These are phyloP conservation scores for Lanmaoa pseudosensibilis DNA, from an alignment of 768 basidiomycete genomes.

Conservation along the genomic window DNA sequence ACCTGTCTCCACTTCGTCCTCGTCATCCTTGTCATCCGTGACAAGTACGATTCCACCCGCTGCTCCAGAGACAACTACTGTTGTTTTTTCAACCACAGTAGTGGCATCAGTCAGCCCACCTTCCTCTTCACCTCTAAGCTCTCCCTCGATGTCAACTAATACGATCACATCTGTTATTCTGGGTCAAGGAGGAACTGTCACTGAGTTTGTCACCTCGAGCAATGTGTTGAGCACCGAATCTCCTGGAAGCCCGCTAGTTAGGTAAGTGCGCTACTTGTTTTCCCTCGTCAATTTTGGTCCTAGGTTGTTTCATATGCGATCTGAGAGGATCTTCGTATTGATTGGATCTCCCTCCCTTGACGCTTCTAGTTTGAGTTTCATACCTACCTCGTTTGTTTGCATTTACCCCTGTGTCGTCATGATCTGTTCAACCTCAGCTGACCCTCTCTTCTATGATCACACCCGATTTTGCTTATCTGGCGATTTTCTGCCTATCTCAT, in stretches of 20 bases:
- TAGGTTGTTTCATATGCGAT: constrained; percentile 3
- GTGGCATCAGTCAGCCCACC: constrained; percentile 1
- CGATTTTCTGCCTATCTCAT: constrained; percentile 1
- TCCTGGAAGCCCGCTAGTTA: neutral
- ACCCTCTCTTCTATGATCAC: constrained; percentile 20
- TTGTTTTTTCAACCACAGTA: constrained; percentile 19
- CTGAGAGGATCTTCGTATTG: constrained; percentile 7
- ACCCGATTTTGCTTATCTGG: constrained; percentile 12
- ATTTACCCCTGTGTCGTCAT: constrained; percentile 21
- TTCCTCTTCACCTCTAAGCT: neutral
- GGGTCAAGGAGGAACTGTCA: constrained; percentile 14
- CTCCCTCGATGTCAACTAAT: constrained; percentile 19
- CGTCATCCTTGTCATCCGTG: neutral
- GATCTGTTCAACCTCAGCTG: constrained; percentile 14
- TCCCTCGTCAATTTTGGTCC: neutral
- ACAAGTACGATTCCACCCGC: neutral
- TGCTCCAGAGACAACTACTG: constrained; percentile 5
- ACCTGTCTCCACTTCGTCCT: neutral
- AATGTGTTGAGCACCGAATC: constrained; percentile 25
- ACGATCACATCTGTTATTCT: constrained; percentile 19
- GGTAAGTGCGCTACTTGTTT: constrained; percentile 18
- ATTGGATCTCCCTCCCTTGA: constrained; percentile 5
- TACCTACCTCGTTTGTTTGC: constrained; percentile 4
- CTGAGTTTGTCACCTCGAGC: constrained; percentile 22
- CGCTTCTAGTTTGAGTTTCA: constrained; percentile 4